phyloP scores from a whole-genome alignment of 495 filamentous ascomycete genomes.

The Bacidia rubella region DNA sequence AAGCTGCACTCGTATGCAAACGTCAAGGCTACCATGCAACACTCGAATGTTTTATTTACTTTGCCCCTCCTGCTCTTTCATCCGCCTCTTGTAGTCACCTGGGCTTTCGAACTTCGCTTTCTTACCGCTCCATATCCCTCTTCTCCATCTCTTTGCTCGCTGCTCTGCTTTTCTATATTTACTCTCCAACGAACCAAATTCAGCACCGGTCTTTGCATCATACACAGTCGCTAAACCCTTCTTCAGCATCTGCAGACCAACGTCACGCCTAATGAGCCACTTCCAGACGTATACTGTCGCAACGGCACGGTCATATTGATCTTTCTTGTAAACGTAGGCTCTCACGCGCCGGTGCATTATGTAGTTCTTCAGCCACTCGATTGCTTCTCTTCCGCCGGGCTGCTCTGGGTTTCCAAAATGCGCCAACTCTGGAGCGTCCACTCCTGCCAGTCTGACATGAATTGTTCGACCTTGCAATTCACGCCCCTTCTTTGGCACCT shows the following conservation, averaged over 20 bases:
- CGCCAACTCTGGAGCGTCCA: constrained; percentile 84
- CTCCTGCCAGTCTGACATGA: constrained; percentile 73
- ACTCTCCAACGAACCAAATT: constrained; percentile 59
- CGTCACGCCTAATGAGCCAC: constrained; percentile 52
- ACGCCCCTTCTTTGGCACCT: constrained; percentile 50
- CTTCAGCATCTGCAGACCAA: constrained; percentile 79
- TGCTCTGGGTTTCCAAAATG: constrained; percentile 86
- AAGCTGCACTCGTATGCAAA: too few species aligned
- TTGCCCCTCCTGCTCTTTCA: background rate
- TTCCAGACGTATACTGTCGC: constrained; percentile 66
- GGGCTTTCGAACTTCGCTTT: constrained; percentile 60
- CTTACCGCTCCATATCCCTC: constrained; percentile 61
- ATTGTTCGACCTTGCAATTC: constrained; percentile 68
- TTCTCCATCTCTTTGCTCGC: constrained; percentile 50
- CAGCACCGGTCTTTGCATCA: constrained; percentile 74
- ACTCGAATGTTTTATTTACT: too few species aligned
- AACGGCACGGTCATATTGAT: constrained; percentile 88
- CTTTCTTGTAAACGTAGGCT: constrained; percentile 63
- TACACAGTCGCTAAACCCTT: constrained; percentile 77
- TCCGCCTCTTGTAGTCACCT: constrained; percentile 66
- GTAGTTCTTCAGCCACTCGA: constrained; percentile 60
- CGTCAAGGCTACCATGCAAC: too few species aligned
- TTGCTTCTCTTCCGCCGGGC: constrained; percentile 66
- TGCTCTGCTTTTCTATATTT: constrained; percentile 60
- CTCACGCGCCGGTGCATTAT: constrained; percentile 63